These are phyloP conservation scores for Apiotrichum montevideense DNA, from an alignment of 1,284 basidiomycete species.

Conservation along the genomic window DNA sequence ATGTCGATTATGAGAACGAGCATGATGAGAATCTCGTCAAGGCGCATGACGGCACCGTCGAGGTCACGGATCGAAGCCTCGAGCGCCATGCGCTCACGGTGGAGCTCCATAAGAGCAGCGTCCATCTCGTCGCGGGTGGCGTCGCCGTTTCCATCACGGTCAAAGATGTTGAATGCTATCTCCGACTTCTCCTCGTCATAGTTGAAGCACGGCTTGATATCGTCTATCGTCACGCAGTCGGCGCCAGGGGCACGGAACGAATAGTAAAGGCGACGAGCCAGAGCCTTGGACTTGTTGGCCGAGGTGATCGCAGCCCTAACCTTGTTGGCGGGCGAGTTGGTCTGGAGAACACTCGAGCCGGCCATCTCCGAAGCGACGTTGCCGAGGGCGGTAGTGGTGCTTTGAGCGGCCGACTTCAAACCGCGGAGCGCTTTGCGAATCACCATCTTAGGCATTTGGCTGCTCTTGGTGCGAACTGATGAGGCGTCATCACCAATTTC, in stretches of 20 bases:
- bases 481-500: constrained; percentile 54
- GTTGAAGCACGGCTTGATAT: constrained; percentile 67
- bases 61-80: constrained; percentile 84
- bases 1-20: constrained; percentile 58
- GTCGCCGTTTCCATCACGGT: constrained; percentile 77
- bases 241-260: constrained; percentile 66
- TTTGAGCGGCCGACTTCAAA: constrained; percentile 65
- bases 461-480: constrained; percentile 41
- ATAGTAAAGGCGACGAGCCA: constrained; percentile 79
- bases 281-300: constrained; percentile 73
- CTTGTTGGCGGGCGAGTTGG: constrained; percentile 77
- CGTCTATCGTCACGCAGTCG: constrained; percentile 59
- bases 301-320: constrained; percentile 72
- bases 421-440: constrained; percentile 69
- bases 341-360: constrained; percentile 69
- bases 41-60: constrained; percentile 75
- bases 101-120: constrained; percentile 71
- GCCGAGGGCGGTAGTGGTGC: constrained; percentile 72
- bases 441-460: constrained; percentile 57
- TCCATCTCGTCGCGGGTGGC: constrained; percentile 68
- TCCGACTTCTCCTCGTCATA: constrained; percentile 61
- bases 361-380: constrained; percentile 55
- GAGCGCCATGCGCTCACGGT: constrained; percentile 76
- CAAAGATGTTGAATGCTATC: constrained; percentile 66
- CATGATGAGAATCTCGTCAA: constrained; percentile 49